Conservation (phyloP, 768 basidiomycete species). For the Hygrocybe coccinea region DNA sequence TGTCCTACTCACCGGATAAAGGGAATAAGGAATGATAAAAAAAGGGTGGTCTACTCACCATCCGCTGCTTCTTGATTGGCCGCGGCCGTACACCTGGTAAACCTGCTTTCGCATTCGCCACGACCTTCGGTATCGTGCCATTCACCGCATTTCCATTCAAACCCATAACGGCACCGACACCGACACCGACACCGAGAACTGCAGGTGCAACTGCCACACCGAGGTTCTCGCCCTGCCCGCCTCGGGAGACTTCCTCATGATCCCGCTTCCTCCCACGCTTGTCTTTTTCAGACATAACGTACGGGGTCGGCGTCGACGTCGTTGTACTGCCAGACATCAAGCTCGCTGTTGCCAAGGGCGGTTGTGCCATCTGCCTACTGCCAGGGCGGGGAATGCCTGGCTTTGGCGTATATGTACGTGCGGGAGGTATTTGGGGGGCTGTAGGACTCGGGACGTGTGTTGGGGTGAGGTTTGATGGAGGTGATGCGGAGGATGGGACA, state of each 20-base stretch:
- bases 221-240: slow-evolving; percentile 19
- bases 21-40: not conserved
- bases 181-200: too few relatives aligned
- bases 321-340: not conserved
- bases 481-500: slow-evolving; percentile 22
- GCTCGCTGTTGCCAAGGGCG: not conserved
- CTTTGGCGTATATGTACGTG: slow-evolving; percentile 6
- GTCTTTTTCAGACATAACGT: not conserved
- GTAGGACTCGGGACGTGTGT: slow-evolving; percentile 21
- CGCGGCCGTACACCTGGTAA: slow-evolving; percentile 54
- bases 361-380: slow-evolving; percentile 9
- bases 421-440: slow-evolving; percentile 10
- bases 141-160: slow-evolving; percentile 17
- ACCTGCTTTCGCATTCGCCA: slow-evolving; percentile 55
- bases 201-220: too few relatives aligned
- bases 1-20: slow-evolving; percentile 39
- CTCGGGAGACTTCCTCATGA: slow-evolving; percentile 23
- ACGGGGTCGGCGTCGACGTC: not conserved
- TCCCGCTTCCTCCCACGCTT: slow-evolving; percentile 35
- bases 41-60: slow-evolving; percentile 46
- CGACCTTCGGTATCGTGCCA: slow-evolving; percentile 24
- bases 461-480: slow-evolving; percentile 15
- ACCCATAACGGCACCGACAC: slow-evolving; percentile 17
- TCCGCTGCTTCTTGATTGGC: slow-evolving; percentile 70
- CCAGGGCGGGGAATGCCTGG: slow-evolving; percentile 1